phyloP scores from a whole-genome alignment of 2,329 filamentous ascomycete genomes.

The Clonostachys solani region DNA sequence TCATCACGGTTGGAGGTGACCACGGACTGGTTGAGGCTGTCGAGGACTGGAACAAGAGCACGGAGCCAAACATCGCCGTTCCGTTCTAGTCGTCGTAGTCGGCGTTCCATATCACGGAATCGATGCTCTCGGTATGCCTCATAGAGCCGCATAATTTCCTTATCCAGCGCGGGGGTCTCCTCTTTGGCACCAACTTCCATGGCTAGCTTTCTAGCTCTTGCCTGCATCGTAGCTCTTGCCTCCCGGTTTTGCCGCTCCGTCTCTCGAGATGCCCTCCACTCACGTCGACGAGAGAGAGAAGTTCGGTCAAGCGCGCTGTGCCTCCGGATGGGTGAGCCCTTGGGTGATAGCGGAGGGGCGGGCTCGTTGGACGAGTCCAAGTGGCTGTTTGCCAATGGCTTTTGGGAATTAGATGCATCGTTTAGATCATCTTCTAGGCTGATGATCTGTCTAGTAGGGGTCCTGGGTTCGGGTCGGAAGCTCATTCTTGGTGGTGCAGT shows the following conservation, averaged over 20 bases:
- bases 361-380: constrained; percentile 8
- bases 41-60: constrained; percentile 37
- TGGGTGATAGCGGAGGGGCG: constrained; percentile 21
- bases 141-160: constrained; percentile 29
- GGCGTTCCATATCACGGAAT: constrained; percentile 40
- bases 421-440: neutral
- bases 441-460: neutral
- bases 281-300: constrained; percentile 22
- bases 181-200: constrained; percentile 14
- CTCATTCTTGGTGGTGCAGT: neutral
- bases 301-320: constrained; percentile 15
- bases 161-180: constrained; percentile 15
- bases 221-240: constrained; percentile 10
- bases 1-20: neutral
- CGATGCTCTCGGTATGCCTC: constrained; percentile 34
- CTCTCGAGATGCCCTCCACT: constrained; percentile 21
- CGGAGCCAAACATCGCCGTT: constrained; percentile 40
- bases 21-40: constrained; percentile 29
- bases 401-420: neutral
- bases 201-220: constrained; percentile 10
- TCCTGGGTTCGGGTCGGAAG: neutral
- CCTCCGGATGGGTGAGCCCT: constrained; percentile 17
- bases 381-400: neutral
- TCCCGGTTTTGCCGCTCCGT: constrained; percentile 15
- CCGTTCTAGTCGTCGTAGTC: constrained; percentile 38